Evolutionary conservation across 768 basidiomycete genomes (phyloP), one percentile per base, ranked within the genome.

Genomic region (Arthromyces matolae): DNA sequence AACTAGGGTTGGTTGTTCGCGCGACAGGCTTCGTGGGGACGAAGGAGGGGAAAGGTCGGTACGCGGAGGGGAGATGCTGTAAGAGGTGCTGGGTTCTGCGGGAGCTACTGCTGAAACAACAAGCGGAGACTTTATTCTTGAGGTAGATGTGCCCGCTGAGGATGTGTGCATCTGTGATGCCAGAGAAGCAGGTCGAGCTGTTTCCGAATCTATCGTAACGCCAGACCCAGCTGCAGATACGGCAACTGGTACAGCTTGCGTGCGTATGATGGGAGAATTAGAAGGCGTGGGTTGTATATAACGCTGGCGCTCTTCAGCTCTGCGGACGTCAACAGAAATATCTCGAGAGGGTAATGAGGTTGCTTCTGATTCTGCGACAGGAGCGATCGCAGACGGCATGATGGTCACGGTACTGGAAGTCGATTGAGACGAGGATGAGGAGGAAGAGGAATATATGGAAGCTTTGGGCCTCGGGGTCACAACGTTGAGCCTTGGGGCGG

Each of bases 201-300:
- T 23, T 31, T 45, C 37, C 34, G 47, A 56, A 42, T 14, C 51
- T 35, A 20, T 34, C 24, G 23, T 47, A n/a, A 16, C 1, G 13
- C 18, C 37, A 23, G 50, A 24, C 31, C 47, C 54, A 42, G 40
- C 44, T 18, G 47, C 33, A 14, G 36, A 23, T 5, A 54, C 40
- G 22, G 52, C 54, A 14, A 57, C 49, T 18, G 66, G 62, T 33
- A 55, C 56, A 31, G 52, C 60, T 46, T 66, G 55, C 38, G 65
- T 60, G 8, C 52, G 42, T 18, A 71, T 61, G 6, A 76, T 62
- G 16, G 83, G 84, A 23, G 83, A 83, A 56, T 81, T 85, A 14
- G 80, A 73, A 7, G 84, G 84, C 1, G 84, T 84, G 14, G 79
- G 79, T 42, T 76, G 71, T 19, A 68, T 63, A 50, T 62, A 50